Evolutionary conservation across 148 eudicot species (phyloP).

Genomic region (Diospyros kaki): DNA sequence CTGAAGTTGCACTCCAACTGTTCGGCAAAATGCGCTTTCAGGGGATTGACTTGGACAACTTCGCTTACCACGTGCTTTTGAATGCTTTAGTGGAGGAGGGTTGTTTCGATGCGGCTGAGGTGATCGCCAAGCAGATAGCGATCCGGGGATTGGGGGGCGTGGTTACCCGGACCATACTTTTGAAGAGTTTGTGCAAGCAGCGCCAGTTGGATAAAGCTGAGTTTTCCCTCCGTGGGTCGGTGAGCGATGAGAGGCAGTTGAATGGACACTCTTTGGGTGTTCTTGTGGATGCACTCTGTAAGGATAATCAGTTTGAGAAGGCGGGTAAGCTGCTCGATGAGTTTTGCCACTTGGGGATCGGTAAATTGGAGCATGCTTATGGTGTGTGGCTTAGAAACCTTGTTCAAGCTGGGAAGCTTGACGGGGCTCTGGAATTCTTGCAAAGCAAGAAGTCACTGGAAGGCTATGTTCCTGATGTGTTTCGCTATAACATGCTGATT

Average conservation of each 20-base stretch:
- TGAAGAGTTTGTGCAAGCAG: slow-evolving; percentile 64
- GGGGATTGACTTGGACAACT: slow-evolving; percentile 54
- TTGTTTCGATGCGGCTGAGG: slow-evolving; percentile 44
- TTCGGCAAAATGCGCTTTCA: slow-evolving; percentile 73
- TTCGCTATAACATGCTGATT: slow-evolving; percentile 55
- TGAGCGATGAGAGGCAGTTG: slow-evolving; percentile 13
- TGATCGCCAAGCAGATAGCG: slow-evolving; percentile 48
- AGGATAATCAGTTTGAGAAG: slow-evolving; percentile 38
- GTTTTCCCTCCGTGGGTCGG: slow-evolving; percentile 34
- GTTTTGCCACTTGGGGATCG: slow-evolving; percentile 32
- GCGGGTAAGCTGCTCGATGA: slow-evolving; percentile 58
- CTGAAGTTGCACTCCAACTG: slow-evolving; percentile 63
- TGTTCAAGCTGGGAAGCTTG: slow-evolving; percentile 47
- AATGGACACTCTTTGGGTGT: slow-evolving; percentile 24
- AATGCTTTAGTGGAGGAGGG: slow-evolving; percentile 63
- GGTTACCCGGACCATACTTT: slow-evolving; percentile 45
- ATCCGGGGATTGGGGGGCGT: slow-evolving; percentile 38
- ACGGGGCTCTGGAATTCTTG: slow-evolving; percentile 56
- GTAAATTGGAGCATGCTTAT: slow-evolving; percentile 42
- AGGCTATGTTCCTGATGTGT: slow-evolving; percentile 66
- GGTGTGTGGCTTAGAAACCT: slow-evolving; percentile 62
- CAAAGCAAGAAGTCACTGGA: slow-evolving; percentile 29
- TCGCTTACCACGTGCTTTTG: slow-evolving; percentile 62
- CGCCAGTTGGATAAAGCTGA: slow-evolving; percentile 56
- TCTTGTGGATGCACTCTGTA: slow-evolving; percentile 59